Evolutionary conservation across 768 basidiomycete species (phyloP), one percentile per base, ranked within the genome.

Genomic region (Panaeolus papilionaceus): DNA sequence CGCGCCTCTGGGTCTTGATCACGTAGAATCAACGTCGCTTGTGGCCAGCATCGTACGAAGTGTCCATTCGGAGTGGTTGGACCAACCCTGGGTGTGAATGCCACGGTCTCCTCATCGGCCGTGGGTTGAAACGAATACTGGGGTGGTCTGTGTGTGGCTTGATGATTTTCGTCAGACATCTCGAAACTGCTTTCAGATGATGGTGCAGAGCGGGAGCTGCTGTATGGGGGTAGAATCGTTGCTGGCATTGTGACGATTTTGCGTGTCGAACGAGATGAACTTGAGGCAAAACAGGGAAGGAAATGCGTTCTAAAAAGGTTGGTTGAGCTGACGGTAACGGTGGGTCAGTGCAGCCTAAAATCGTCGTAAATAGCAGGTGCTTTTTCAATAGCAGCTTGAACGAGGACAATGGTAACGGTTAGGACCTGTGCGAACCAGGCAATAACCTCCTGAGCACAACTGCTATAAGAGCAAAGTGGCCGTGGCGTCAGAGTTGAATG

Each of bases 21-120:
- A 51, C 77, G 76, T 51, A 83, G 74, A 18, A 81, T 79, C 28
- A 84, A 68, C 0, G 78, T 81, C 8, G 76, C 75, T 47, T 77
- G 74, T 8, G 75, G 73, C 79, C 80, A 82, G 10, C 71, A 63
- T 62, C 75, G 77, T 4, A 75, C 73, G 63, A 79, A 75, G 20
- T 71, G 77, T 38, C 79, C 78, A 3, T 68, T 65, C 16, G 73
- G 62, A 20, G 62, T 65, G 11, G 68, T 44, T 14, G 67, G 65
- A 8, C 76, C 75, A 33, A 71, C 72, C 23, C 82, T 79, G 1
- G 81, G 82, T 0, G 79, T 81, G 39, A 74, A 80, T 28, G 80
- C 78, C 23, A 84, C 68, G 4, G 78, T 80, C 63, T 79, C 76
- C 68, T 83, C 80, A 63, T 78, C 77, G 12, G 62, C 64, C 3